Evolutionary conservation across 2,329 filamentous ascomycete species (phyloP).

Genomic region (Calonectria pseudoreteaudii): DNA sequence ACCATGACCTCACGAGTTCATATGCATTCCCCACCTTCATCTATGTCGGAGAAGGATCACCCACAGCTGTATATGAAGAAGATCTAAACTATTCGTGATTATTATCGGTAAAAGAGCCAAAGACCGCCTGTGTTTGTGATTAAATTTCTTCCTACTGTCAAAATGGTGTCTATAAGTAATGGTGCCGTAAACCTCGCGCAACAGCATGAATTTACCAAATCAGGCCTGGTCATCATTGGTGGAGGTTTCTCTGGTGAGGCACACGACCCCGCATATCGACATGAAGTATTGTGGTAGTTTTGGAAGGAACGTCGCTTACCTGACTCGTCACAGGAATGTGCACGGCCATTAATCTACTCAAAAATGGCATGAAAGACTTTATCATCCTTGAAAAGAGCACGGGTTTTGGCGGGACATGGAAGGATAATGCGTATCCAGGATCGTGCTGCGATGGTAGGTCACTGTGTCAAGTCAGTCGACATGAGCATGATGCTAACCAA

Average conservation of each 20-base stretch:
- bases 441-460: constrained; percentile 15
- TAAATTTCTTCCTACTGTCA: background rate
- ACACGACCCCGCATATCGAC: background rate
- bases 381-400: constrained; percentile 12
- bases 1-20: background rate
- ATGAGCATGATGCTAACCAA: background rate
- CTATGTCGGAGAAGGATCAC: background rate
- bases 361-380: constrained; percentile 11
- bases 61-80: too few relatives aligned
- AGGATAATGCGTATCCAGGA: constrained; percentile 20
- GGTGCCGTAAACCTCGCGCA: background rate
- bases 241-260: constrained; percentile 15
- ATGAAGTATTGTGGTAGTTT: background rate
- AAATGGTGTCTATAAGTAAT: background rate
- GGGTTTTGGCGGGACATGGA: constrained; percentile 19
- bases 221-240: background rate
- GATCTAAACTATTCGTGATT: background rate
- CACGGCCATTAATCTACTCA: constrained; percentile 6
- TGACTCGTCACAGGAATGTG: background rate
- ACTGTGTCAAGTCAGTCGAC: too few relatives aligned
- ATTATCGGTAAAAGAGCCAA: background rate
- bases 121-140: background rate
- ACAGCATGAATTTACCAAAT: constrained; percentile 12
- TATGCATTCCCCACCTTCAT: background rate
- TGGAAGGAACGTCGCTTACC: background rate